phyloP scores from a whole-genome alignment of 495 filamentous ascomycete species.

The Antarctomyces pellizariae region DNA sequence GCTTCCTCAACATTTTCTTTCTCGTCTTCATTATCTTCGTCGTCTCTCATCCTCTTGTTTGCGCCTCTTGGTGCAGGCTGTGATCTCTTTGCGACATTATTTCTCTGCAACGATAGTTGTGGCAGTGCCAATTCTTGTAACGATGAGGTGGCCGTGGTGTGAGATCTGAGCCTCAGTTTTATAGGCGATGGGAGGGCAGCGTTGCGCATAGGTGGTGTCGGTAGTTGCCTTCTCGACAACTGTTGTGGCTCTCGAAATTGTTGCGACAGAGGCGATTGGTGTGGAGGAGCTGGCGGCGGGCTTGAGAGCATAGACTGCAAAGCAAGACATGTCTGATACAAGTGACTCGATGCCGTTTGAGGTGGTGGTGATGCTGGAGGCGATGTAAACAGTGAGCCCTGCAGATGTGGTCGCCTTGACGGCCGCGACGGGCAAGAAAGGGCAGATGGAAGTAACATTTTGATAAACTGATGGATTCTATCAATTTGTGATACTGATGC shows the following conservation, averaged over 20 bases:
- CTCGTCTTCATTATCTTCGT: constrained; percentile 25
- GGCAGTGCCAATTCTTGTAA: constrained; percentile 9
- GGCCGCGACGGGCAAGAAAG: constrained; percentile 33
- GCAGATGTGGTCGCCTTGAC: constrained; percentile 22
- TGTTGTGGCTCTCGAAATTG: constrained; percentile 25
- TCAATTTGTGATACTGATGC: too few species aligned
- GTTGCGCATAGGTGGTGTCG: constrained; percentile 22
- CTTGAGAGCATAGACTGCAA: constrained; percentile 45
- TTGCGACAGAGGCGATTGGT: constrained; percentile 15
- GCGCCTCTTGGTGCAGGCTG: constrained; percentile 25
- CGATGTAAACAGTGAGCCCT: constrained; percentile 33
- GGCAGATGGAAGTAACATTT: constrained; percentile 51
- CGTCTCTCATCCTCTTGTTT: constrained; percentile 38
- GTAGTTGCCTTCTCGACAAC: constrained; percentile 20
- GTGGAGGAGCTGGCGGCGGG: constrained; percentile 17
- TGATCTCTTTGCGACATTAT: constrained; percentile 21
- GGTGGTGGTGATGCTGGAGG: constrained; percentile 40
- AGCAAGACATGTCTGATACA: constrained; percentile 44
- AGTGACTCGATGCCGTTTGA: constrained; percentile 28
- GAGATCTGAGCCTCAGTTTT: constrained; percentile 24
- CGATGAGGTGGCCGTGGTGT: constrained; percentile 13
- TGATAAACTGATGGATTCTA: too few species aligned
- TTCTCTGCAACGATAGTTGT: constrained; percentile 8
- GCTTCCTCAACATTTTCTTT: constrained; percentile 17
- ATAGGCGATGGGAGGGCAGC: constrained; percentile 17